Base-by-base conservation (phyloP, 2,329 filamentous ascomycete genomes). In the Calonectria multiphialidica region DNA sequence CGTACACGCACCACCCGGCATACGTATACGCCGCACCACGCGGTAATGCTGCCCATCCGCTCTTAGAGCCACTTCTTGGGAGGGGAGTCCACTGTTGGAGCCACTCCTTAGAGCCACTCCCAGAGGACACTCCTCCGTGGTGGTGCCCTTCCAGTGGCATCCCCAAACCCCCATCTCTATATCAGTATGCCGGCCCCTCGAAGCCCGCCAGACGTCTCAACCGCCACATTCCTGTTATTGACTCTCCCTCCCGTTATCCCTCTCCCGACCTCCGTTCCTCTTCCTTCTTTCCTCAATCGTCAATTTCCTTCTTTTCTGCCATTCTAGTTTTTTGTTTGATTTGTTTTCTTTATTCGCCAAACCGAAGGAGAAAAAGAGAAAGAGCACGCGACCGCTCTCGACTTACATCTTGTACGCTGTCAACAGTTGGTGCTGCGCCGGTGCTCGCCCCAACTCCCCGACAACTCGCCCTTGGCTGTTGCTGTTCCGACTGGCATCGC, bases 11-110 rank as follows among this genome's bases (percentile, higher is more conserved):
- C 49, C 49, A 53, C 49, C 25, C 49, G 53, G 53, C 53, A 59
- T 59, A 59, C 53, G 53, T 59, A 59, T 59, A 59, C 53, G 53
- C 53, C 53, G 53, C 49, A 53, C 49, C 49, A 53, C 49, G 49
- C 49, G 49, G 49, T 40, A 55, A 55, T 55, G 50, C 50, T 33
- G 15, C 28, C 49, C 9, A 23, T 23, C n/a, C 47, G 21, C 23
- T 18, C 13, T 10, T 21, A 18, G 23, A 30, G 23, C 35, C 21
- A 37, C 53, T 30, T 33, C 23, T n/a, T n/a, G n/a, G n/a, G n/a
- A n/a, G n/a, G n/a, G n/a, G n/a, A n/a, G n/a, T n/a, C n/a, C n/a
- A n/a, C n/a, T n/a, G n/a, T n/a, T n/a, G 8, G 28, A 30, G 28
- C 28, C 8, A 30, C 28, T 30, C 28, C 28, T 2, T 30, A 30